phyloP scores from a whole-genome alignment of 169 alveolate species.

The Eimeria tenella region DNA sequence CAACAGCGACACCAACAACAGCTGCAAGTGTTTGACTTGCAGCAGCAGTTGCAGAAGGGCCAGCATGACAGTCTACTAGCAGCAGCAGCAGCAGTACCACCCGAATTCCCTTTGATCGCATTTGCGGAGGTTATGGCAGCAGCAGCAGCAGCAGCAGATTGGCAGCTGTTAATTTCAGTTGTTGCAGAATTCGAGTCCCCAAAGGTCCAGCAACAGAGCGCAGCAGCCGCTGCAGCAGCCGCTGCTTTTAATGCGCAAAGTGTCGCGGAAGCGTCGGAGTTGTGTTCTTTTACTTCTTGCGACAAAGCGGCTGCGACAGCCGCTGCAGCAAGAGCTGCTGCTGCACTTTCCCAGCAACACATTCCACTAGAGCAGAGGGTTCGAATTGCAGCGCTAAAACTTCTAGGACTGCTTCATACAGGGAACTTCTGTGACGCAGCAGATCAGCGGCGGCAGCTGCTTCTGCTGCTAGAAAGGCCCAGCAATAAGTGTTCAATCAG shows the following conservation, averaged over 20 bases:
- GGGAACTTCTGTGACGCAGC: conserved; percentile 19
- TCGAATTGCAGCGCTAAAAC: conserved; percentile 60
- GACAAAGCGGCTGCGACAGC: conserved; percentile 52
- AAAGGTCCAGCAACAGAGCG: conserved; percentile 46
- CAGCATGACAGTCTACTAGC: conserved; percentile 12
- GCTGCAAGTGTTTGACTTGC: conserved; percentile 47
- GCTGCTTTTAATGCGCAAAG: conserved; percentile 34
- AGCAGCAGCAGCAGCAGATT: conserved; percentile 71
- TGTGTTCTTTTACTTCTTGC: neutral
- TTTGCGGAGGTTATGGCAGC: conserved; percentile 65
- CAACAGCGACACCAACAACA: conserved; percentile 72
- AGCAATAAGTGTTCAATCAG: neutral
- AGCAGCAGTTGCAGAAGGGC: conserved; percentile 23
- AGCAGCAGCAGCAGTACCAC: conserved; percentile 54
- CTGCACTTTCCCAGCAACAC: conserved; percentile 54
- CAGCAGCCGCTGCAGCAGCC: conserved; percentile 47
- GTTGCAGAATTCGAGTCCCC: conserved; percentile 68
- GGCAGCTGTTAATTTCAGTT: conserved; percentile 70
- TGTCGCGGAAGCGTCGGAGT: neutral
- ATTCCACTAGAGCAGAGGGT: conserved; percentile 56
- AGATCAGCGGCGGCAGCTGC: conserved; percentile 43
- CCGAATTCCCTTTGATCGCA: conserved; percentile 51
- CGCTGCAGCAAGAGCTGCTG: conserved; percentile 63
- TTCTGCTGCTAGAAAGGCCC: conserved; percentile 23
- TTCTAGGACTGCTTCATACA: conserved; percentile 24